Evolutionary conservation across 169 alveolate species (phyloP), one percentile per base, ranked within the genome.

Genomic region (Babesia gibsoni): DNA sequence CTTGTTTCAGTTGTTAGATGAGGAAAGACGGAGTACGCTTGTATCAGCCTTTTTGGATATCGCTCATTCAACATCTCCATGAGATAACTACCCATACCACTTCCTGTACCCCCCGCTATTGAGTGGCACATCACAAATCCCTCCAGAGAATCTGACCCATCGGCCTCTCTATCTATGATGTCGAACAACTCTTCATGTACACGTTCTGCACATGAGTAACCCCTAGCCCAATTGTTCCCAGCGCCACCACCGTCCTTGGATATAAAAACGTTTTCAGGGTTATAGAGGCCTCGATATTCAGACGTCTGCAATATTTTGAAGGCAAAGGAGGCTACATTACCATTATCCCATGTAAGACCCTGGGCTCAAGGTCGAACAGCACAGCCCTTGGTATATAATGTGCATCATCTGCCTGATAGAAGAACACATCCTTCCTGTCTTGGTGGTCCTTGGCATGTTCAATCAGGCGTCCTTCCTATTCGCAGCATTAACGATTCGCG

Each of bases 91-190:
- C 99, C 99, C 94, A 97, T 91, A 3, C 99, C 99, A 46, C 98
- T 93, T 6, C 99, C 99, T n/a, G 99, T 97, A 42, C 99, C 99
- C 42, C 99, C 99, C 8, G 97, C 98, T 35, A 97, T 97, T 42
- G 99, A 96, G 81, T 98, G 99, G 67, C 96, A 91, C 70, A 98
- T 89, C 49, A 96, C 91, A 82, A 98, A 98, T 4, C 99, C 99
- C 82, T 98, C 99, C 69, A 97, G 85, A 42, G 96, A 91, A 72
- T 98, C 99, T 50, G 99, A 91, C 22, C 98, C 98, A 70, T 98
- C 99, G 1, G 98, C 99, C 75, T 98, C 99, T 66, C 99, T 83
- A 82, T 97, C 99, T 35, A 98, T 95, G 98, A 97, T 96, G 68
- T 98, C 99, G 49, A 96, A 81, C 3, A 98, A 87, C 75, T 97